Conservation (phyloP, 441 rosid species). For the Geranium incanum region DNA sequence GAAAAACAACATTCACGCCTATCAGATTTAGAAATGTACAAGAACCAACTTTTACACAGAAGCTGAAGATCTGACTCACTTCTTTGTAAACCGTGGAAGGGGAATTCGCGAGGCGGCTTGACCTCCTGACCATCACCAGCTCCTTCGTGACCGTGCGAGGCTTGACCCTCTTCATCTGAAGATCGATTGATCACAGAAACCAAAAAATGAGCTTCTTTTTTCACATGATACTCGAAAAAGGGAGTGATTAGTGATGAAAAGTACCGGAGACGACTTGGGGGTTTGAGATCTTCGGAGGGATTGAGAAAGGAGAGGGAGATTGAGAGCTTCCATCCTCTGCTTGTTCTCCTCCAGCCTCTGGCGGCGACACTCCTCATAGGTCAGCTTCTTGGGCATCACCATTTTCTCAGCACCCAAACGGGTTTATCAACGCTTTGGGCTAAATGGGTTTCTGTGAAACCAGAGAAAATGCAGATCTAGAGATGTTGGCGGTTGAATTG, state of each 20-base stretch:
- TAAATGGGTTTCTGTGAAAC: too few relatives aligned
- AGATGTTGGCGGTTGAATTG: too few relatives aligned
- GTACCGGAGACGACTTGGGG: constrained; percentile 40
- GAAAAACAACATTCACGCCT: constrained; percentile 11
- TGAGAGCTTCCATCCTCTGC: constrained; percentile 66
- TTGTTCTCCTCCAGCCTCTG: constrained; percentile 58
- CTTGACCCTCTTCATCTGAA: constrained; percentile 38
- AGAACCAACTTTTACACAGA: background rate
- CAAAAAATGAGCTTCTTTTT: too few relatives aligned
- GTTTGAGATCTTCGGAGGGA: constrained; percentile 32
- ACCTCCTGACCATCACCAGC: constrained; percentile 48
- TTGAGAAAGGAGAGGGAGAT: constrained; percentile 47
- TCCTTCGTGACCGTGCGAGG: constrained; percentile 33
- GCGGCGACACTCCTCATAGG: constrained; percentile 49
- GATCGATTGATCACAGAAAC: background rate
- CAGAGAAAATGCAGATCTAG: too few relatives aligned
- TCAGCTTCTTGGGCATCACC: constrained; percentile 25
- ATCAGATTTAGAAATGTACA: background rate
- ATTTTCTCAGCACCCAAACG: constrained; percentile 19
- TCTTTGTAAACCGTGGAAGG: constrained; percentile 44
- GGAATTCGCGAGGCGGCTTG: constrained; percentile 48
- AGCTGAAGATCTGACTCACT: constrained; percentile 24
- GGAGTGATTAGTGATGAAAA: constrained; percentile 6
- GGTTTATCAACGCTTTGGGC: background rate
- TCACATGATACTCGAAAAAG: background rate